phyloP scores from a whole-genome alignment of 208 protist genomes.

The Trypanosomatidae sp. region DNA sequence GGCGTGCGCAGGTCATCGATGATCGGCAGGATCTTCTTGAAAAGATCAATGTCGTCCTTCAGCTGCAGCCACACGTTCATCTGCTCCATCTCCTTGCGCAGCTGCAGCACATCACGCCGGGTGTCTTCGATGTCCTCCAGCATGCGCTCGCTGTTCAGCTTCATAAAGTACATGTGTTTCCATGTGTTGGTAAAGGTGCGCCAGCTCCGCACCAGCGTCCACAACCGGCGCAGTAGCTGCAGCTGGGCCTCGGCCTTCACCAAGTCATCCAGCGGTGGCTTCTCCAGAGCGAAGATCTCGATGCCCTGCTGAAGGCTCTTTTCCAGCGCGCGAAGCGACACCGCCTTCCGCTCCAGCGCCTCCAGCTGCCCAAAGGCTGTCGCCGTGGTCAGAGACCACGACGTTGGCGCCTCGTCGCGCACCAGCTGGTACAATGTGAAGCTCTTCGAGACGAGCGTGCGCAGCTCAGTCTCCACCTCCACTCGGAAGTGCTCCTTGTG shows the following conservation, averaged over 20 bases:
- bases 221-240: conserved; percentile 88
- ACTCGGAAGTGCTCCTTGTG: conserved; percentile 96
- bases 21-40: conserved; percentile 96
- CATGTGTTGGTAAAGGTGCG: conserved; percentile 80
- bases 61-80: conserved; percentile 93
- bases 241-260: conserved; percentile 81
- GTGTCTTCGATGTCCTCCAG: conserved; percentile 87
- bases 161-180: conserved; percentile 90
- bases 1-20: conserved; percentile 96
- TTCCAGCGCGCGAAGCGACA: conserved; percentile 66
- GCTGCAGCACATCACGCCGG: conserved; percentile 76
- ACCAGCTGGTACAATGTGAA: conserved; percentile 85
- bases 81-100: conserved; percentile 92
- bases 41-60: conserved; percentile 95
- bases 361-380: conserved; percentile 87
- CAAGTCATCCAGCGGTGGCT: conserved; percentile 92
- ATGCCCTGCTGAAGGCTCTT: conserved; percentile 91
- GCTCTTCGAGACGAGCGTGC: conserved; percentile 84
- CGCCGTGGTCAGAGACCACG: conserved; percentile 55
- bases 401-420: conserved; percentile 80
- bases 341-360: conserved; percentile 73
- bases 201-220: conserved; percentile 94
- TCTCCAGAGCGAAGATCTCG: conserved; percentile 95
- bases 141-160: conserved; percentile 93
- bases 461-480: conserved; percentile 91